A percentile compares a stretch with the other conserved stretches of the same genome.
Conservation (phyloP, 2,329 filamentous ascomycete species). For the Fusarium nisikadoi region DNA sequence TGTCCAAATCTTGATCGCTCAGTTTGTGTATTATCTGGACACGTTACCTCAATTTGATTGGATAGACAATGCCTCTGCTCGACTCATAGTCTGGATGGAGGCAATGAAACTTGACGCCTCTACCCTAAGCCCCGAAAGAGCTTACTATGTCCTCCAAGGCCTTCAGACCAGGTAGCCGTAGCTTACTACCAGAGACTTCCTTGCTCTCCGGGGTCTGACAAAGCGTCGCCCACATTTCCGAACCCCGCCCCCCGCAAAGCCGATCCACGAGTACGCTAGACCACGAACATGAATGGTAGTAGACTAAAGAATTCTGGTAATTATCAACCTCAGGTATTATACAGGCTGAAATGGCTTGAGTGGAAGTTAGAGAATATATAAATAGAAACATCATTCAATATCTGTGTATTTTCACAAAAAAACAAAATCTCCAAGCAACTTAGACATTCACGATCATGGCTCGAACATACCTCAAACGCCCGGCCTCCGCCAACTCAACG, state of each 20-base stretch:
- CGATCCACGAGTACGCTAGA: rapidly evolving
- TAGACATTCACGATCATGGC: not conserved
- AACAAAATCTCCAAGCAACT: too few relatives aligned
- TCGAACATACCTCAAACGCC: not conserved
- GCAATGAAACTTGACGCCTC: too few relatives aligned
- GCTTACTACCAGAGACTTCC: not conserved
- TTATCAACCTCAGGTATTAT: not conserved
- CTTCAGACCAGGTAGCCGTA: not conserved
- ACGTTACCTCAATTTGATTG: too few relatives aligned
- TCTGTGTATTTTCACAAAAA: too few relatives aligned
- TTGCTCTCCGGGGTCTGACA: not conserved
- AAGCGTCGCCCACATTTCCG: not conserved
- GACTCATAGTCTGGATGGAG: too few relatives aligned
- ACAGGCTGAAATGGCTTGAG: not conserved
- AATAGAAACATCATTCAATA: too few relatives aligned
- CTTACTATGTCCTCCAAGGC: not conserved
- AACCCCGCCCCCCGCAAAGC: not conserved
- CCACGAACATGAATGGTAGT: rapidly evolving
- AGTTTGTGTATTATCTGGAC: too few relatives aligned
- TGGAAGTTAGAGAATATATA: rapidly evolving
- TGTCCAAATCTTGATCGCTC: too few relatives aligned
- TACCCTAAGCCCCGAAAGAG: too few relatives aligned
- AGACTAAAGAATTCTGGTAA: not conserved
- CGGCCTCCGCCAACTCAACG: not conserved
- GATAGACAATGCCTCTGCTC: too few relatives aligned